phyloP scores from a whole-genome alignment of 257 asterid genomes.

The Eustoma russellianum region DNA sequence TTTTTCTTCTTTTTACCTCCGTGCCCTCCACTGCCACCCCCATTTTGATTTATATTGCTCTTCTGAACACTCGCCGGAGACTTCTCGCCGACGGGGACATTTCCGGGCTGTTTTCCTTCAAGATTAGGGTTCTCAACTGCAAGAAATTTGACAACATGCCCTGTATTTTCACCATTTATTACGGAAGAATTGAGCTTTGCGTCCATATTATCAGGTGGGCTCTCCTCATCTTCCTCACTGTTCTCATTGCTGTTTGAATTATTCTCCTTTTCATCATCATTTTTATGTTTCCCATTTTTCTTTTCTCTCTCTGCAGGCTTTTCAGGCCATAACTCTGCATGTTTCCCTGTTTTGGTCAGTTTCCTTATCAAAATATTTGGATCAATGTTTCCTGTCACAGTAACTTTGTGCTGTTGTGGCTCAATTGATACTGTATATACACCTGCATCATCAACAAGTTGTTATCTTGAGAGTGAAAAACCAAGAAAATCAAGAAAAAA shows the following conservation, averaged over 20 bases:
- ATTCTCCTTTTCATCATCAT: constrained; percentile 8
- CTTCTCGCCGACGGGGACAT: constrained; percentile 18
- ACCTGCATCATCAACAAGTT: constrained; percentile 26
- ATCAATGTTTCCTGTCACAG: constrained; percentile 69
- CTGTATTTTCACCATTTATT: constrained; percentile 18
- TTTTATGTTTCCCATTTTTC: constrained; percentile 22
- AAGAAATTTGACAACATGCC: constrained; percentile 33
- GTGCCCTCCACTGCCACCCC: constrained; percentile 18
- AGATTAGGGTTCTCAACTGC: constrained; percentile 21
- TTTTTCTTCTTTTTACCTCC: constrained; percentile 56
- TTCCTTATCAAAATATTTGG: constrained; percentile 51
- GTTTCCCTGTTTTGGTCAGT: constrained; percentile 51
- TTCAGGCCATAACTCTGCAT: constrained; percentile 73
- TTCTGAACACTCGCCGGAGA: constrained; percentile 12
- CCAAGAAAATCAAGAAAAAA: neutral
- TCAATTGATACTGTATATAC: constrained; percentile 61
- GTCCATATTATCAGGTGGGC: constrained; percentile 19
- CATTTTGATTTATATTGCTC: constrained; percentile 11
- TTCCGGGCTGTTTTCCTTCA: constrained; percentile 22
- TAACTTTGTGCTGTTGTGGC: constrained; percentile 58
- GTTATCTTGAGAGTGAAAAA: too few species aligned
- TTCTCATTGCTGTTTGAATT: constrained; percentile 22
- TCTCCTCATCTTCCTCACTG: constrained; percentile 32
- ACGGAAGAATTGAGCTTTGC: constrained; percentile 18
- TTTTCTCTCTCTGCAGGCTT: constrained; percentile 32